Evolutionary conservation across 345 rosid species (phyloP).

Genomic region (Eucalyptus sideroxylon): DNA sequence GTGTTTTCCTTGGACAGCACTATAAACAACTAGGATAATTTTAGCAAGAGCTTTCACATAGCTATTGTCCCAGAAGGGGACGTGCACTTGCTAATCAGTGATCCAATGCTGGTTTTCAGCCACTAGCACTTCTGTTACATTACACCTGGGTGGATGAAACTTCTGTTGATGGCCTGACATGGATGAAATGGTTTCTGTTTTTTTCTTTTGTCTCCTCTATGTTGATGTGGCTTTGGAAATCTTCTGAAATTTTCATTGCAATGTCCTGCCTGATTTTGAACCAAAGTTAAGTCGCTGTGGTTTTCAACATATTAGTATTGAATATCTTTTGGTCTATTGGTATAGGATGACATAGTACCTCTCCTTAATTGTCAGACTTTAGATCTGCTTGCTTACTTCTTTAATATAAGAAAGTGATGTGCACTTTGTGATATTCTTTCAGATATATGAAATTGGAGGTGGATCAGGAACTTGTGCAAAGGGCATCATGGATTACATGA

Average conservation of each 20-base stretch:
- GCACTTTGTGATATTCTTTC: not conserved
- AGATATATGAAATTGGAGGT: constrained; percentile 98
- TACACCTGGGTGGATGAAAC: not conserved
- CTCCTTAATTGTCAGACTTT: not conserved
- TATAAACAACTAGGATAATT: not conserved
- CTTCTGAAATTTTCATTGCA: not conserved
- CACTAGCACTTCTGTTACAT: not conserved
- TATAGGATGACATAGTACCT: not conserved
- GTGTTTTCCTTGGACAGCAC: not conserved
- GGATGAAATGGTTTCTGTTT: not conserved
- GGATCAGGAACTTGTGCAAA: constrained; percentile 97
- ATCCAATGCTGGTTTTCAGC: not conserved
- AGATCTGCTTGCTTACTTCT: not conserved
- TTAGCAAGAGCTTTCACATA: not conserved
- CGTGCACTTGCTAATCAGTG: not conserved
- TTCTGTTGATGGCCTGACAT: not conserved
- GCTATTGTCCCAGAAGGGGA: not conserved
- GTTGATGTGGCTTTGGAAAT: not conserved
- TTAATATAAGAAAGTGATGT: not conserved
- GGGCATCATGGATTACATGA: constrained; percentile 93
- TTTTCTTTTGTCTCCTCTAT: not conserved
- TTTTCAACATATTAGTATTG: not conserved
- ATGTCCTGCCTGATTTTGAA: not conserved
- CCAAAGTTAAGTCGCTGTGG: not conserved
- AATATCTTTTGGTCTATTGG: not conserved